Evolutionary conservation across 495 filamentous ascomycete species (phyloP).

Genomic region (Jackrogersella multiformis): DNA sequence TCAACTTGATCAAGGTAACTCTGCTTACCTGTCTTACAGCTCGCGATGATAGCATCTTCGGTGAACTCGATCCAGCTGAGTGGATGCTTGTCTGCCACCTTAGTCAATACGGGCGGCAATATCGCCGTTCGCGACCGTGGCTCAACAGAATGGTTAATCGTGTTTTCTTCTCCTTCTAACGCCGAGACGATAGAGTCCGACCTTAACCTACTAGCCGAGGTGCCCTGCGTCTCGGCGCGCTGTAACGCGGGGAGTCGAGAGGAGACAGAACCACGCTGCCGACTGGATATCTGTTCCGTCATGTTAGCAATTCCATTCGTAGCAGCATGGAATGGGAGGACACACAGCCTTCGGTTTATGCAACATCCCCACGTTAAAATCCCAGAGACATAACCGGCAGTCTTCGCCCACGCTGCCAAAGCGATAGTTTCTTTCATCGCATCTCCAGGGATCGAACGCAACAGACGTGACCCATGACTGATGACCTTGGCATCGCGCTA

Average conservation of each 20-base stretch:
- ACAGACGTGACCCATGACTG: conserved; percentile 94
- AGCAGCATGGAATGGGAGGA: neutral
- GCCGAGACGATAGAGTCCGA: conserved; percentile 70
- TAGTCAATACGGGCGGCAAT: conserved; percentile 93
- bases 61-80: conserved; percentile 90
- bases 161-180: conserved; percentile 57
- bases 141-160: conserved; percentile 80
- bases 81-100: conserved; percentile 85
- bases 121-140: conserved; percentile 81
- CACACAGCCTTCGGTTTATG: conserved; percentile 76
- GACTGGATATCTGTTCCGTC: conserved; percentile 54
- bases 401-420: conserved; percentile 97
- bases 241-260: conserved; percentile 60
- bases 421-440: conserved; percentile 91
- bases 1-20: neutral
- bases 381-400: conserved; percentile 89
- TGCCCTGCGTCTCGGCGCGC: conserved; percentile 60
- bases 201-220: conserved; percentile 64
- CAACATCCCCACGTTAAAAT: conserved; percentile 97
- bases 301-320: conserved; percentile 21
- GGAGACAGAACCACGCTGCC: conserved; percentile 70
- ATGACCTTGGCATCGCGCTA: conserved; percentile 91
- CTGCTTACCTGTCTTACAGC: conserved; percentile 80
- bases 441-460: conserved; percentile 95
- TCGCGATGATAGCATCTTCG: conserved; percentile 90